These are phyloP conservation scores for Barnettozyma botsteinii DNA, from an alignment of 805 yeast genomes.

Conservation along the genomic window DNA sequence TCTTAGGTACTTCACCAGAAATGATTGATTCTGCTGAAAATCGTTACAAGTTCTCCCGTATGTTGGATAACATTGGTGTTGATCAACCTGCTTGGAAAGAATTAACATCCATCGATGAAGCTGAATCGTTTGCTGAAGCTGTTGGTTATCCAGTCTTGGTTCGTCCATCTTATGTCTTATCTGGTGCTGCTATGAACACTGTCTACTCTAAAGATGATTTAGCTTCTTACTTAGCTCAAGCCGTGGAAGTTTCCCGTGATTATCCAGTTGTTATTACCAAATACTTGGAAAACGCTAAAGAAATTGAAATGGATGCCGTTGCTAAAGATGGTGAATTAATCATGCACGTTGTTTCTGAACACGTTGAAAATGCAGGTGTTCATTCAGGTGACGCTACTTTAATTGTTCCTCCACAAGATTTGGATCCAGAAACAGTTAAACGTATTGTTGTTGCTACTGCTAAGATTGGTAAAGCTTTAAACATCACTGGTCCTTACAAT, in stretches of 20 bases:
- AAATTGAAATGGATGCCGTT: conserved; percentile 98
- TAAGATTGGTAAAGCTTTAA: conserved; percentile 89
- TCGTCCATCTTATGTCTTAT: conserved; percentile 93
- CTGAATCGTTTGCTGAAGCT: conserved; percentile 84
- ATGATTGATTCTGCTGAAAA: conserved; percentile 98
- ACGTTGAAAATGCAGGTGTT: conserved; percentile 98
- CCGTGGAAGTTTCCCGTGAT: conserved; percentile 95
- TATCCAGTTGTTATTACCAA: conserved; percentile 97
- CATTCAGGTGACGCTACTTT: conserved; percentile 99
- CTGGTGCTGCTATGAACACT: conserved; percentile 99
- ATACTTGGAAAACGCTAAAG: conserved; percentile 94
- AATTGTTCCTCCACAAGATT: conserved; percentile 94
- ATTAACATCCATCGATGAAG: conserved; percentile 86
- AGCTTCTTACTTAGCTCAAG: conserved; percentile 82
- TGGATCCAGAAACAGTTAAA: conserved; percentile 83
- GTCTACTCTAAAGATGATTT: conserved; percentile 87
- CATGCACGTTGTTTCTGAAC: conserved; percentile 97
- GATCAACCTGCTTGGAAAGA: conserved; percentile 99
- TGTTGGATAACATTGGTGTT: conserved; percentile 93
- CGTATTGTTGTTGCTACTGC: conserved; percentile 95
- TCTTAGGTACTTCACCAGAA: conserved; percentile 95
- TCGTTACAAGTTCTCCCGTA: conserved; percentile 94
- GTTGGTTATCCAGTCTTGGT: conserved; percentile 94
- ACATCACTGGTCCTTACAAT: conserved; percentile 96
- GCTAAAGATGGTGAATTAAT: conserved; percentile 91